Conservation (phyloP, 345 rosid species). For the Salix arbutifolia region DNA sequence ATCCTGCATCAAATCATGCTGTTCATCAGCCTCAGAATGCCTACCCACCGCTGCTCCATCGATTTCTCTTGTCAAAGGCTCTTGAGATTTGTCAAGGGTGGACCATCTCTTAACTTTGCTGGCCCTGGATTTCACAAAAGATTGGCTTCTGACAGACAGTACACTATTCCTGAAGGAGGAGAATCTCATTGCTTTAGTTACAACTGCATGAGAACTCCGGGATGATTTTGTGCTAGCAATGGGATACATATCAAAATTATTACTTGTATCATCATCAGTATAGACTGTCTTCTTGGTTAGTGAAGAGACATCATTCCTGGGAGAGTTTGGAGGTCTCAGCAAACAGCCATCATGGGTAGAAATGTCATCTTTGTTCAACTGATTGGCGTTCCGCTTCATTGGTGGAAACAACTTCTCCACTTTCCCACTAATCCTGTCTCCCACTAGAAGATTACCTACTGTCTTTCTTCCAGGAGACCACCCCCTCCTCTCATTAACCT, state of each 20-base stretch:
- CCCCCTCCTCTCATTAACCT: slow-evolving; percentile 27
- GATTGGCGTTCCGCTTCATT: slow-evolving; percentile 24
- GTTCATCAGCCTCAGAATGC: slow-evolving; percentile 41
- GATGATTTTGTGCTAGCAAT: slow-evolving; percentile 14
- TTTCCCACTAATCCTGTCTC: slow-evolving; percentile 21
- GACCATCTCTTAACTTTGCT: slow-evolving; percentile 27
- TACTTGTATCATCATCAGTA: slow-evolving; percentile 11
- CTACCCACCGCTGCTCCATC: slow-evolving; percentile 35
- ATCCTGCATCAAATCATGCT: slow-evolving; percentile 33
- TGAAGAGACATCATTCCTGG: slow-evolving; percentile 29
- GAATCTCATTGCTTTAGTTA: slow-evolving; percentile 32
- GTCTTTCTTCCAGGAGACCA: slow-evolving; percentile 40
- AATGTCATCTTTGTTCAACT: slow-evolving; percentile 24
- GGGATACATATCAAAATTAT: slow-evolving; percentile 23
- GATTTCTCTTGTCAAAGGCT: slow-evolving; percentile 29
- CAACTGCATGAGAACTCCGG: slow-evolving; percentile 15
- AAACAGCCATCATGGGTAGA: slow-evolving; percentile 19
- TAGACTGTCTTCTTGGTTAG: slow-evolving; percentile 31
- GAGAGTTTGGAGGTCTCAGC: slow-evolving; percentile 27
- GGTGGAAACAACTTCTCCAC: slow-evolving; percentile 19
- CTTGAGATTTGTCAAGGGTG: slow-evolving; percentile 27
- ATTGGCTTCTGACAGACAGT: slow-evolving; percentile 20
- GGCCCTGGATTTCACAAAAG: slow-evolving; percentile 28
- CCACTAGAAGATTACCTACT: slow-evolving; percentile 27
- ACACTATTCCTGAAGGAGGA: slow-evolving; percentile 36